Evolutionary conservation across 345 rosid genomes (phyloP).

Genomic region (Bretschneidera sinensis): DNA sequence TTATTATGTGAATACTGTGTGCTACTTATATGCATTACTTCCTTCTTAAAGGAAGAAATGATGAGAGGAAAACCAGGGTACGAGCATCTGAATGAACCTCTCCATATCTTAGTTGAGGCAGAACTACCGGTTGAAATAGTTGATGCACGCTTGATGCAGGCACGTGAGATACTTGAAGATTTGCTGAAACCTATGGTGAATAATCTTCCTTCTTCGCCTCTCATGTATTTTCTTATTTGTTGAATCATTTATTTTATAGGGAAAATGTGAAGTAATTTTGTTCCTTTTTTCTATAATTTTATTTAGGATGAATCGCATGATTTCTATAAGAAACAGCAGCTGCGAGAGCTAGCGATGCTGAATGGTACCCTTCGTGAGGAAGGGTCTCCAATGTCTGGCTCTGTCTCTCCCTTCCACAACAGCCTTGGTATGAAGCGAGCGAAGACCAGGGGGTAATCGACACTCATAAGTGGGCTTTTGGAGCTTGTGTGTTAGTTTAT

Average conservation of each 20-base stretch:
- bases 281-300: background rate
- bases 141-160: slow-evolving; percentile 89
- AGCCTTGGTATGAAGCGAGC: slow-evolving; percentile 97
- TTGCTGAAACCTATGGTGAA: slow-evolving; percentile 84
- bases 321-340: slow-evolving; percentile 91
- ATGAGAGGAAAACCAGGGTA: slow-evolving; percentile 97
- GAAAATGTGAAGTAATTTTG: background rate
- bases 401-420: slow-evolving; percentile 80
- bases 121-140: slow-evolving; percentile 88
- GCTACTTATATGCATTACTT: background rate
- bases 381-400: slow-evolving; percentile 92
- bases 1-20: background rate
- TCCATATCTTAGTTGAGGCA: slow-evolving; percentile 90
- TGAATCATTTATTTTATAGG: background rate
- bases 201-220: slow-evolving; percentile 2
- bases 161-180: slow-evolving; percentile 89
- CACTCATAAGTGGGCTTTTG: slow-evolving; percentile 17
- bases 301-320: slow-evolving; percentile 90
- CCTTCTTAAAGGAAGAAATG: slow-evolving; percentile 69
- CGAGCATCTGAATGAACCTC: slow-evolving; percentile 93
- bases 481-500: slow-evolving; percentile 25
- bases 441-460: slow-evolving; percentile 72
- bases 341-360: slow-evolving; percentile 90
- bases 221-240: background rate
- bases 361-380: slow-evolving; percentile 90